Conservation (phyloP, 2,329 filamentous ascomycete species). For the Claviceps spartinae region DNA sequence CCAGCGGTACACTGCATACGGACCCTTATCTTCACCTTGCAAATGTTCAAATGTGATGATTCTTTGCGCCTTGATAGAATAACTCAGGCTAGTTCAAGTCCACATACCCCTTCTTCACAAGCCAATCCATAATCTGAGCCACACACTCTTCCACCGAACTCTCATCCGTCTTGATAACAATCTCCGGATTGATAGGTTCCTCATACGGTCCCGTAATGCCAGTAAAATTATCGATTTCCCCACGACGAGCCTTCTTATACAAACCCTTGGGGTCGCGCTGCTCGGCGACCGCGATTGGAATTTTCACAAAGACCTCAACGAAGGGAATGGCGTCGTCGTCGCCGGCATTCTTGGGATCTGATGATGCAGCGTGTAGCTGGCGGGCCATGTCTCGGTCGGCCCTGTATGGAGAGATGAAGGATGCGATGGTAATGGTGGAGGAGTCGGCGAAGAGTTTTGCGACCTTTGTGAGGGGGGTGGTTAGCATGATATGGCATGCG, state of each 20-base stretch:
- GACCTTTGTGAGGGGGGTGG: constrained; percentile 35
- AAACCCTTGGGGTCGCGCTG: constrained; percentile 92
- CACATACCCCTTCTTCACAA: constrained; percentile 50
- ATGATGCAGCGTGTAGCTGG: constrained; percentile 53
- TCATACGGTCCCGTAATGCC: constrained; percentile 94
- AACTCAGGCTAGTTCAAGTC: constrained; percentile 10
- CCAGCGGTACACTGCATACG: no score
- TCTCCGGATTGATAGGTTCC: constrained; percentile 71
- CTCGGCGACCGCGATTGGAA: constrained; percentile 84
- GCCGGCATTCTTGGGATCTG: constrained; percentile 20
- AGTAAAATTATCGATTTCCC: constrained; percentile 94
- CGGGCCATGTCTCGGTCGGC: constrained; percentile 76
- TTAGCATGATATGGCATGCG: no score
- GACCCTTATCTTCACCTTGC: not conserved
- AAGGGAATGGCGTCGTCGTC: constrained; percentile 66
- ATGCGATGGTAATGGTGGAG: constrained; percentile 76
- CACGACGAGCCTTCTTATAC: constrained; percentile 91
- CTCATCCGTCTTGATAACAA: constrained; percentile 73
- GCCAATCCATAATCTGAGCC: constrained; percentile 66
- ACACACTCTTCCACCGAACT: constrained; percentile 82
- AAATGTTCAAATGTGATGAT: not conserved
- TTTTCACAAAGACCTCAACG: constrained; percentile 86
- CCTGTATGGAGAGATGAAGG: constrained; percentile 92
- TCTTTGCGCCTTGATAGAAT: not conserved
- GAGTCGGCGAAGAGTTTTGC: constrained; percentile 93